A percentile compares a stretch with the other conserved stretches of the same genome.
Conservation (phyloP, 1,284 basidiomycete genomes). For the Tilletia horrida region DNA sequence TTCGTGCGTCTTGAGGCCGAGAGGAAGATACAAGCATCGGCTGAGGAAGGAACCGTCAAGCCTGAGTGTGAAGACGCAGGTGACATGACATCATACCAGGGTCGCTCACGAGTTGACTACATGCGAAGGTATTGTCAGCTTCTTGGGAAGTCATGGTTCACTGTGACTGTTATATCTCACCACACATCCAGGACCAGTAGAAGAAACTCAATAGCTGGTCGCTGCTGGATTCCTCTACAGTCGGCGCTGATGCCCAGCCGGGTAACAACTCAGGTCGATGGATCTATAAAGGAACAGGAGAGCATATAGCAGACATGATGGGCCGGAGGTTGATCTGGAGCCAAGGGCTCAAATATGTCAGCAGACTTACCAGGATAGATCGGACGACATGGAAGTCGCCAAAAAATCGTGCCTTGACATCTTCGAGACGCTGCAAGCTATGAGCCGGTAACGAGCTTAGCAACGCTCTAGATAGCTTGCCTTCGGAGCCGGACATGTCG, state of each 20-base stretch:
- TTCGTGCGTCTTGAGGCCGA: slow-evolving; percentile 13
- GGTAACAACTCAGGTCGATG: not conserved
- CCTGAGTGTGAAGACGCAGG: too few relatives aligned
- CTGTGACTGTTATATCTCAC: not conserved
- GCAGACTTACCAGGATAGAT: not conserved
- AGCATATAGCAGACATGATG: not conserved
- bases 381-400: not conserved
- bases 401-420: not conserved
- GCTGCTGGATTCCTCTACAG: not conserved
- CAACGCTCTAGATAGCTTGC: not conserved
- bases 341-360: not conserved
- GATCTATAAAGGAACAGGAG: not conserved
- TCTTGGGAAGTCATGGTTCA: not conserved
- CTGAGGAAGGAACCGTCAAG: not conserved
- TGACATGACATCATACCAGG: not conserved
- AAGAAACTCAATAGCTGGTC: not conserved
- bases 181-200: slow-evolving; percentile 18
- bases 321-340: too few relatives aligned
- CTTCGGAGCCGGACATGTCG: not conserved
- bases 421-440: not conserved
- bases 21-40: slow-evolving; percentile 6
- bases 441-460: not conserved
- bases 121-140: not conserved
- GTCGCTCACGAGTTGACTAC: slow-evolving; percentile 10
- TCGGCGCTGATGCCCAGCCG: not conserved